Conservation (phyloP, 2,329 filamentous ascomycete species). For the Cladosporium cucumerinum region DNA sequence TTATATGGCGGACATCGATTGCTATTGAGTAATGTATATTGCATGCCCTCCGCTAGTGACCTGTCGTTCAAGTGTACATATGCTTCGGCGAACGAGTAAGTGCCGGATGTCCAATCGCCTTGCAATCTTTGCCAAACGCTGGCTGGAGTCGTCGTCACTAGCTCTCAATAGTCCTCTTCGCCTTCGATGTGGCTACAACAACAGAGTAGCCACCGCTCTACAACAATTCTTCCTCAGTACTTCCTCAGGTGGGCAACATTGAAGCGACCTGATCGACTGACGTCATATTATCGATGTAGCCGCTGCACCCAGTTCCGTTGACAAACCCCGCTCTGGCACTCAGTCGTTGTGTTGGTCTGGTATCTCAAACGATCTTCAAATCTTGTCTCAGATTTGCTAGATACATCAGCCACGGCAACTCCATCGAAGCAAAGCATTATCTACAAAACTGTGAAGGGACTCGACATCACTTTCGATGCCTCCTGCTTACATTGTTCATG, state of each 20-base stretch:
- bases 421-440: conserved; percentile 17
- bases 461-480: conserved; percentile 25
- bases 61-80: neutral
- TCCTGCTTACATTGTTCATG: conserved; percentile 32
- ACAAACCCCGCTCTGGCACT: neutral
- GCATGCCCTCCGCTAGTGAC: too few relatives aligned
- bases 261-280: neutral
- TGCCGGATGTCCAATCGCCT: neutral
- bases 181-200: neutral
- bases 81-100: neutral
- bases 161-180: neutral
- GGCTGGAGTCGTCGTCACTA: neutral
- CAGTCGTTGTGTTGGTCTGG: neutral
- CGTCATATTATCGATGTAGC: neutral
- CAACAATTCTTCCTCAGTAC: neutral
- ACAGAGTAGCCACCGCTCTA: neutral
- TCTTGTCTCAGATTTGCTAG: neutral
- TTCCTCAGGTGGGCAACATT: too few relatives aligned
- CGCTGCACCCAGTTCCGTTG: neutral
- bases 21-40: neutral
- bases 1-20: neutral
- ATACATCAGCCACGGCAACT: conserved; percentile 12
- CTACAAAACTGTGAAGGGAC: conserved; percentile 22
- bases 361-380: neutral
- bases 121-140: neutral